A percentile compares a stretch with the other conserved stretches of the same genome.
phyloP scores from a whole-genome alignment of 371 early-diverging fungal genomes.

The Mucor sp. region DNA sequence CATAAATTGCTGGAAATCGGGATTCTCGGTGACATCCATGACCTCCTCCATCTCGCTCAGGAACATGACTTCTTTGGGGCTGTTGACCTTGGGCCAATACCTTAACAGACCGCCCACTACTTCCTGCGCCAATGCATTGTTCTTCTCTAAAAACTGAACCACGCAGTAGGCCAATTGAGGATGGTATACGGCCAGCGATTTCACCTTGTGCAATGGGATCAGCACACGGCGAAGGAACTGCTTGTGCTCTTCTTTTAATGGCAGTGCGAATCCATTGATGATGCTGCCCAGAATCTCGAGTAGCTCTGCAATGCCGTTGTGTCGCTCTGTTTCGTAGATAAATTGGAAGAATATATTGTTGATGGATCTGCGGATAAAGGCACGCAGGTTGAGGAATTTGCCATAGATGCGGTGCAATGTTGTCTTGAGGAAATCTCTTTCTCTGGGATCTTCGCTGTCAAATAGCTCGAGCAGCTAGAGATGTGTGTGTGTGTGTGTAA shows the following conservation, averaged over 20 bases:
- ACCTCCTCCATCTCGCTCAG: conserved; percentile 96
- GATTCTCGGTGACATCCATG: conserved; percentile 88
- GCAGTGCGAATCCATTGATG: conserved; percentile 97
- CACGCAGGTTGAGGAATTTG: conserved; percentile 94
- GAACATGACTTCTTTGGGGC: conserved; percentile 98
- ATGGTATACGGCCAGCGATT: conserved; percentile 89
- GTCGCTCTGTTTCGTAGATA: conserved; percentile 94
- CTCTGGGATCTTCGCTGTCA: conserved; percentile 97
- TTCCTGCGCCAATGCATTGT: conserved; percentile 85
- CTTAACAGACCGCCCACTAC: conserved; percentile 84
- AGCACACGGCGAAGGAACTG: conserved; percentile 90
- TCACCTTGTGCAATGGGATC: conserved; percentile 94
- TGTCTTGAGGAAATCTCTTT: conserved; percentile 96
- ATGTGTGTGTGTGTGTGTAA: too few relatives aligned
- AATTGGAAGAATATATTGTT: conserved; percentile 97
- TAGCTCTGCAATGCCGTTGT: conserved; percentile 96
- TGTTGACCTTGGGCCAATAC: conserved; percentile 98
- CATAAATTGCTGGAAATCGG: conserved; percentile 87
- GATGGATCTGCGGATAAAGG: conserved; percentile 96
- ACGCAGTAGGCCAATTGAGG: conserved; percentile 97
- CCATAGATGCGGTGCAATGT: conserved; percentile 97
- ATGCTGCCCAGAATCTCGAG: conserved; percentile 97
- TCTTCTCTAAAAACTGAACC: conserved; percentile 97
- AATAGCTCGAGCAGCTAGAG: conserved; percentile 92
- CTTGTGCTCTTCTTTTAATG: conserved; percentile 97